phyloP scores from a whole-genome alignment of 352 stramenopile species.

The Pythium plurisporium region DNA sequence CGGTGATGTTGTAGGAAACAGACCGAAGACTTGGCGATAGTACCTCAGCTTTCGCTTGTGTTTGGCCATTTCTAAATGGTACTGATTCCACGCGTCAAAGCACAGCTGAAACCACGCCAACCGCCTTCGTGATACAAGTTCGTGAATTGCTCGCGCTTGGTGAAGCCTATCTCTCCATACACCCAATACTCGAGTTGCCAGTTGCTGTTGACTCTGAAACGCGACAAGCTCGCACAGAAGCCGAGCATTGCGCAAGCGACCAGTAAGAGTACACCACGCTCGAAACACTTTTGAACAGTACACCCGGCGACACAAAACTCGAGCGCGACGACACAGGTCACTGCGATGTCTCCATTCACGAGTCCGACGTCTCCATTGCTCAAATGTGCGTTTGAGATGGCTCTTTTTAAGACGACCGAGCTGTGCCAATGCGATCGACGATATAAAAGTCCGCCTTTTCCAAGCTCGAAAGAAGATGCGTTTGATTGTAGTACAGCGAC shows the following conservation, averaged over 20 bases:
- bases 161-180: not conserved
- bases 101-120: constrained; percentile 4
- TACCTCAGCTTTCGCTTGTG: constrained; percentile 31
- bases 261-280: not conserved
- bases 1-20: constrained; percentile 26
- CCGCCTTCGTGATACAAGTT: not conserved
- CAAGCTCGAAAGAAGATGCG: not conserved
- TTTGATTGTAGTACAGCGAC: not conserved
- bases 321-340: not conserved
- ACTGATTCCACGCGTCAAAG: constrained; percentile 7
- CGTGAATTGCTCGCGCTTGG: not conserved
- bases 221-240: not conserved
- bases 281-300: not conserved
- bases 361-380: not conserved
- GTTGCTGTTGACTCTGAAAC: not conserved
- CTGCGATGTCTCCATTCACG: not conserved
- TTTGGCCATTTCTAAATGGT: constrained; percentile 7
- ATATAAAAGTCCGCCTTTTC: not conserved
- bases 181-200: not conserved
- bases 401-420: not conserved
- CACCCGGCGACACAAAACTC: not conserved
- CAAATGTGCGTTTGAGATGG: not conserved
- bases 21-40: constrained; percentile 35
- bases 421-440: not conserved
- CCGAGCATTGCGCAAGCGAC: not conserved